These are phyloP conservation scores for Ceratocystis papillata DNA, from an alignment of 2,329 filamentous ascomycete species.

Conservation along the genomic window DNA sequence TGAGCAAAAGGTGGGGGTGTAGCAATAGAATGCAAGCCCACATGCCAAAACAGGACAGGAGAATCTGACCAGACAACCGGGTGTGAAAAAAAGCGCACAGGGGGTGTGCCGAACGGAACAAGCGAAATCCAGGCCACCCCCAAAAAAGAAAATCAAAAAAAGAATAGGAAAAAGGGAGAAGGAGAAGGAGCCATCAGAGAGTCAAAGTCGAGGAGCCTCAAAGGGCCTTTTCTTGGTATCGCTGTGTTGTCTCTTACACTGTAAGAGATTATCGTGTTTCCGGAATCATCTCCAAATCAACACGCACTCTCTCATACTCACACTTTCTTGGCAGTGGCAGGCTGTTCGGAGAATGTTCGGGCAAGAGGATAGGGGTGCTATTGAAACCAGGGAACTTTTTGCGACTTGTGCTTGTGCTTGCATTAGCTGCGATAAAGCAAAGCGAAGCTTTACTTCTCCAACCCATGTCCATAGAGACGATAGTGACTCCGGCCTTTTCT, in stretches of 20 bases:
- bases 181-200: background rate
- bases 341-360: background rate
- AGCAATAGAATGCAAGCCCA: background rate
- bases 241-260: slow-evolving; percentile 1
- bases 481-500: too few species aligned
- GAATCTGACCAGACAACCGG: background rate
- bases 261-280: background rate
- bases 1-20: background rate
- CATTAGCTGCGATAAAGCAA: too few species aligned
- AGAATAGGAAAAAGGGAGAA: background rate
- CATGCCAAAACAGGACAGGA: background rate
- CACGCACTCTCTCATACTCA: background rate
- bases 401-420: too few species aligned
- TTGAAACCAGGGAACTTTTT: too few species aligned
- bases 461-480: too few species aligned
- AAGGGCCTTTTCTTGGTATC: background rate
- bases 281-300: background rate
- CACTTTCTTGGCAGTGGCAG: background rate
- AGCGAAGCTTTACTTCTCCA: too few species aligned
- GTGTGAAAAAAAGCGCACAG: background rate
- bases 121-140: background rate
- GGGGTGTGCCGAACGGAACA: background rate
- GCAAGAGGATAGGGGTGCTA: background rate
- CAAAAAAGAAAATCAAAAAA: too few species aligned
- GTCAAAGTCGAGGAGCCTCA: background rate